phyloP scores from a whole-genome alignment of 2,329 filamentous ascomycete species.

The Xylariales sp. region DNA sequence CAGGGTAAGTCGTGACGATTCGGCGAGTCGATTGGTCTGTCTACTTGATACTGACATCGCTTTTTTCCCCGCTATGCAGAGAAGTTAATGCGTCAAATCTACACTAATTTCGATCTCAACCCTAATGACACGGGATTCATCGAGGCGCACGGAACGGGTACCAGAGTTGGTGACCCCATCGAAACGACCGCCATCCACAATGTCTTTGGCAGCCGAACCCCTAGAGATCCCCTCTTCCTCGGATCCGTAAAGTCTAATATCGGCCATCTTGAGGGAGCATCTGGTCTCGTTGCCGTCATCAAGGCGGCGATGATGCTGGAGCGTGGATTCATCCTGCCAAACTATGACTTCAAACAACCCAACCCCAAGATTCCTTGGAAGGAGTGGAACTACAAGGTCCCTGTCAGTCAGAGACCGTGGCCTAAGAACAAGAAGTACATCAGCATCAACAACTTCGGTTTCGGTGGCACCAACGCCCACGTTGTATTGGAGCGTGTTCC shows the following conservation, averaged over 20 bases:
- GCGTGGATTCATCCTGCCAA: constrained; percentile 44
- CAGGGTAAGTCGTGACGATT: constrained; percentile 30
- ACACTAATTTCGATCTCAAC: constrained; percentile 32
- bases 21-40: too few species aligned
- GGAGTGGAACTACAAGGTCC: constrained; percentile 44
- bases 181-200: constrained; percentile 44
- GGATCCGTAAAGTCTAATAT: constrained; percentile 48
- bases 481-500: constrained; percentile 22
- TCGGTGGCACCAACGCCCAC: constrained; percentile 16
- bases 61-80: constrained; percentile 21
- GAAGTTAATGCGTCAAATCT: constrained; percentile 38
- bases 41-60: neutral
- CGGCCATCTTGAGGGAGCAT: constrained; percentile 47
- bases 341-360: constrained; percentile 43
- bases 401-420: constrained; percentile 38
- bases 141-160: constrained; percentile 55
- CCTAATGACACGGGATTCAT: constrained; percentile 35
- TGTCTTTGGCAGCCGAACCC: constrained; percentile 36
- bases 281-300: constrained; percentile 46
- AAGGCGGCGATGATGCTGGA: constrained; percentile 49
- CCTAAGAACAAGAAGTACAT: constrained; percentile 44
- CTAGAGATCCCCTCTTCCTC: constrained; percentile 38
- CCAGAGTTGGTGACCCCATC: constrained; percentile 50
- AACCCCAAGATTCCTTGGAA: constrained; percentile 45
- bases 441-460: constrained; percentile 25